phyloP scores from a whole-genome alignment of 345 rosid genomes.

The Microthlaspi erraticum region DNA sequence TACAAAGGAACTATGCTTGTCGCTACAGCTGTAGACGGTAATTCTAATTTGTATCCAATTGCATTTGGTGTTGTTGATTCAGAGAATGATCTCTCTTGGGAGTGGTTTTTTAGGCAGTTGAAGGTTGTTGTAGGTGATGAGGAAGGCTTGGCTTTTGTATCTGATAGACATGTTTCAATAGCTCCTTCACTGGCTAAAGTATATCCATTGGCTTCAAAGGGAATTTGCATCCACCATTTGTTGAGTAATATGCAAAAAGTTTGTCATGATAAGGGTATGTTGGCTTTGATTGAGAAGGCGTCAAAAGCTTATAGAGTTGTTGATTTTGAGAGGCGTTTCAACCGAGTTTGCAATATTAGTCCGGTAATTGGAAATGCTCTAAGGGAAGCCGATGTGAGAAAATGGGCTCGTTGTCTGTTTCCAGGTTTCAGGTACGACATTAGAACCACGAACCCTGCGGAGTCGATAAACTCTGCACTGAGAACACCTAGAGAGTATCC shows the following conservation, averaged over 20 bases:
- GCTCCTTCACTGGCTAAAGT: not conserved
- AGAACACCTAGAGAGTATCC: not conserved
- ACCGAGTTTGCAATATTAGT: too few species aligned
- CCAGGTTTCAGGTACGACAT: not conserved
- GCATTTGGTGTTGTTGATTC: not conserved
- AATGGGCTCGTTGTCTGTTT: not conserved
- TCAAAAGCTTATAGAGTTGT: too few species aligned
- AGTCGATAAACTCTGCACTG: not conserved
- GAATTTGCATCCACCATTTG: too few species aligned
- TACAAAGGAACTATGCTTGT: not conserved
- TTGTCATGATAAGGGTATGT: too few species aligned
- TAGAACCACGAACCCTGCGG: not conserved
- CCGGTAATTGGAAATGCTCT: too few species aligned
- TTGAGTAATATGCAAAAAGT: too few species aligned
- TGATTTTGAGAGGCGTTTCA: too few species aligned
- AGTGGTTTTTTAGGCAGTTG: not conserved
- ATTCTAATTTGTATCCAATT: not conserved
- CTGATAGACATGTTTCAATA: not conserved
- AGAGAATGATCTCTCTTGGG: not conserved
- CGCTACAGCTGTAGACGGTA: not conserved
- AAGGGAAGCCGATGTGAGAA: not conserved
- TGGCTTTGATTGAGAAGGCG: too few species aligned
- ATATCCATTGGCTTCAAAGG: not conserved
- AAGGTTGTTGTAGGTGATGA: not conserved
- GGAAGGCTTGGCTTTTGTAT: not conserved